phyloP scores from a whole-genome alignment of 31 red algal species.

The Asparagopsis taxiformis region DNA sequence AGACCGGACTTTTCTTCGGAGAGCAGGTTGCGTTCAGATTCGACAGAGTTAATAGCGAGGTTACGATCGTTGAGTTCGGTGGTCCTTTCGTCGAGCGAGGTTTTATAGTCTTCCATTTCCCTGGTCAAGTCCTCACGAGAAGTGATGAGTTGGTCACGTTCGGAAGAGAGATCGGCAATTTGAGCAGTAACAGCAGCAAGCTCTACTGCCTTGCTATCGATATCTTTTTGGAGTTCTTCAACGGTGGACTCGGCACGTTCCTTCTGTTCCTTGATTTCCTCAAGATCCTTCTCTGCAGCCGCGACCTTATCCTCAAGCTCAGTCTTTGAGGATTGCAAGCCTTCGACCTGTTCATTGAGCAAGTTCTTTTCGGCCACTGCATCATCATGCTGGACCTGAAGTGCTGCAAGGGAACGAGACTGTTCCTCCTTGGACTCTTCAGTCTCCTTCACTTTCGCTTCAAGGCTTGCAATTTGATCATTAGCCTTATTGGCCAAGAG shows the following conservation, averaged over 20 bases:
- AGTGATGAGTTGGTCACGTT: not conserved
- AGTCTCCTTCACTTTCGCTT: no score
- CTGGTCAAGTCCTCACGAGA: conserved; percentile 9
- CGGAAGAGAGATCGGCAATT: conserved; percentile 10
- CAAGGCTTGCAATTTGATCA: no score
- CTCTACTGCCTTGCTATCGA: conserved; percentile 11
- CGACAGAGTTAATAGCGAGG: conserved; percentile 10
- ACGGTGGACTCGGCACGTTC: no score
- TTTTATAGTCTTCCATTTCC: conserved; percentile 17
- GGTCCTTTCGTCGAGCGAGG: no score
- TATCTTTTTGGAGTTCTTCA: conserved; percentile 10
- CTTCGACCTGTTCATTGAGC: no score
- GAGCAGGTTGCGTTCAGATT: conserved; percentile 15
- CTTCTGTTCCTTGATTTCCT: conserved; percentile 7
- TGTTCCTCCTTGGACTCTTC: no score
- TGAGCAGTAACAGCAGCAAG: not conserved
- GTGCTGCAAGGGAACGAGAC: no score
- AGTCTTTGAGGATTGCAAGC: no score
- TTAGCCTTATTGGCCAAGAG: no score
- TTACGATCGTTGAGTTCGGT: conserved; percentile 21
- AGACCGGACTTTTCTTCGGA: conserved; percentile 5
- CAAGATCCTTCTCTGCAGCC: conserved; percentile 11
- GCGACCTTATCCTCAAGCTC: no score
- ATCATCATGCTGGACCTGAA: no score
- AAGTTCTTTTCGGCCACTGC: no score